A percentile compares a stretch with the other conserved stretches of the same genome.
These are phyloP conservation scores for Chaetothyriales sp. DNA, from an alignment of 2,329 filamentous ascomycete genomes.

Conservation along the genomic window DNA sequence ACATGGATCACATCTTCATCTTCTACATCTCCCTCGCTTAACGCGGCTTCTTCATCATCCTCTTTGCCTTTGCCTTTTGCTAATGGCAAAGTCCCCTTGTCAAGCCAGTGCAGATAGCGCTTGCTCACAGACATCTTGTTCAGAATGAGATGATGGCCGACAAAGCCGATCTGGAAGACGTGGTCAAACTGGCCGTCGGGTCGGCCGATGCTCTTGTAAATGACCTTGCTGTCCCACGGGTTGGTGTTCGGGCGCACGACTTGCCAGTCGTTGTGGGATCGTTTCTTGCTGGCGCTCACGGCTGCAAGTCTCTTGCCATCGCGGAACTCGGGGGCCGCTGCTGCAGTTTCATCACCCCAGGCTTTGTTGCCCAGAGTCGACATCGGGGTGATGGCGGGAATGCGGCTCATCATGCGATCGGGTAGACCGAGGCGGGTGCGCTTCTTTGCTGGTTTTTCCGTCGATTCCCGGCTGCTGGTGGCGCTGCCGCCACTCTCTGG, in stretches of 20 bases:
- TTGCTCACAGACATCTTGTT: conserved; percentile 45
- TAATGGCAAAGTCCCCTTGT: conserved; percentile 24
- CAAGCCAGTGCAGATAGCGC: conserved; percentile 43
- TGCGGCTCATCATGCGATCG: not conserved
- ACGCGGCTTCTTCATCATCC: not conserved
- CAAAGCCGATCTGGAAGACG: conserved; percentile 48
- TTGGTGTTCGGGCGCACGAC: conserved; percentile 13
- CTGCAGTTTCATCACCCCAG: not conserved
- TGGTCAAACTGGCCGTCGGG: conserved; percentile 20
- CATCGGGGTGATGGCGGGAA: not conserved
- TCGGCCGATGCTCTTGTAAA: conserved; percentile 14
- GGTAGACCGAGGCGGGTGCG: not conserved
- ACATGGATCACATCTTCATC: conserved; percentile 34
- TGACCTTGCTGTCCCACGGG: conserved; percentile 16
- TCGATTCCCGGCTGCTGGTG: not conserved
- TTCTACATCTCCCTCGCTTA: not conserved
- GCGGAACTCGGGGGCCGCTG: conserved; percentile 6
- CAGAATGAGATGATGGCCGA: conserved; percentile 50
- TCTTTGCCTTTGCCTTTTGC: not conserved
- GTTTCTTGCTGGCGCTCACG: not conserved
- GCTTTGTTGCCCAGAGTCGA: not conserved
- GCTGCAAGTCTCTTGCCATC: conserved; percentile 10
- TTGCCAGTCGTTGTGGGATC: conserved; percentile 9
- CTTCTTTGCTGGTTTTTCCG: not conserved
- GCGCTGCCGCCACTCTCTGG: not conserved